Evolutionary conservation across 495 filamentous ascomycete species (phyloP).

Genomic region (Trichoderma erinaceum): DNA sequence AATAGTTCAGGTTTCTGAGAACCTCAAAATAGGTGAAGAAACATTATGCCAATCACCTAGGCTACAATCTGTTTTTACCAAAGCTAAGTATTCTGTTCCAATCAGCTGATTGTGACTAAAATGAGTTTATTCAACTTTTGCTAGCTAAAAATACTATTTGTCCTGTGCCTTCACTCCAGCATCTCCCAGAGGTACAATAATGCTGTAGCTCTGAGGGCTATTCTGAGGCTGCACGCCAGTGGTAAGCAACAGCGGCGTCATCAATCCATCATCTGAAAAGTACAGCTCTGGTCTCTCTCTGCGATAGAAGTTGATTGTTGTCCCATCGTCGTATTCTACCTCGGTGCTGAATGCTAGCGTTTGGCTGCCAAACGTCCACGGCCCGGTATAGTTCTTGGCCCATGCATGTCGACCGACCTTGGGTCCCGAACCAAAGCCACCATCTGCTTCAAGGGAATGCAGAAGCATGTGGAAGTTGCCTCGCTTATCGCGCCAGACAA

Average conservation of each 20-base stretch:
- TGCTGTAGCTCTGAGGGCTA: slow-evolving; percentile 24
- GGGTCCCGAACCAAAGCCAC: slow-evolving; percentile 30
- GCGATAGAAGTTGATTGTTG: slow-evolving; percentile 26
- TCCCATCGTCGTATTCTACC: slow-evolving; percentile 33
- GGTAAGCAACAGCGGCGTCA: slow-evolving; percentile 34
- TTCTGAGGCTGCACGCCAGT: slow-evolving; percentile 32
- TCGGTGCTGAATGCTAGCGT: slow-evolving; percentile 33
- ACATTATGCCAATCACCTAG: too few relatives aligned
- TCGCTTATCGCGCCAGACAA: slow-evolving; percentile 37
- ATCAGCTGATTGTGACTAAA: too few relatives aligned
- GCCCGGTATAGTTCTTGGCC: slow-evolving; percentile 30
- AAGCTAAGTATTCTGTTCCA: too few relatives aligned
- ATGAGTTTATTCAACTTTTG: too few relatives aligned
- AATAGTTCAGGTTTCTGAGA: too few relatives aligned
- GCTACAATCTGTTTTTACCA: too few relatives aligned
- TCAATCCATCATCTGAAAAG: slow-evolving; percentile 36
- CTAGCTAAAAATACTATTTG: neutral
- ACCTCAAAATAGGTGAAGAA: too few relatives aligned
- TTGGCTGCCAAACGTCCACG: slow-evolving; percentile 34
- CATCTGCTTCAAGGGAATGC: slow-evolving; percentile 33
- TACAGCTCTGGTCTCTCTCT: slow-evolving; percentile 36
- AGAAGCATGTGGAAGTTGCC: slow-evolving; percentile 37
- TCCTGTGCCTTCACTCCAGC: neutral
- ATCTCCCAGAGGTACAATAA: slow-evolving; percentile 20
- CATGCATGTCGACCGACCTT: slow-evolving; percentile 35